phyloP scores from a whole-genome alignment of 768 basidiomycete species.

The Leccinellum luteum region DNA sequence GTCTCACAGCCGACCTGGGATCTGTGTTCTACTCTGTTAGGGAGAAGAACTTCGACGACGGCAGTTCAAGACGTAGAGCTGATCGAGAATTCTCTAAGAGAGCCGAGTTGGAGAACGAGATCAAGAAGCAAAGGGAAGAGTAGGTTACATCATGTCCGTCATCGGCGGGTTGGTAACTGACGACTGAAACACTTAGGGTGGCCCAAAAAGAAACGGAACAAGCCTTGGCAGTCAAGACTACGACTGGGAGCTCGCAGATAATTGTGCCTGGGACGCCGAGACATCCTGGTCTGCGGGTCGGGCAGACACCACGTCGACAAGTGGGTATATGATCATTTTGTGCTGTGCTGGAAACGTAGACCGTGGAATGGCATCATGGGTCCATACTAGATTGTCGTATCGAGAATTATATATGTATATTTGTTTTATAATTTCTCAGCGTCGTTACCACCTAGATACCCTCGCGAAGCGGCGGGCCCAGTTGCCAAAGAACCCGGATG shows the following conservation, averaged over 20 bases:
- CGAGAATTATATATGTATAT: not conserved
- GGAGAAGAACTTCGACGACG: conserved; percentile 95
- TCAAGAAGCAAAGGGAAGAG: conserved; percentile 82
- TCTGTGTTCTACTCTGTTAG: conserved; percentile 97
- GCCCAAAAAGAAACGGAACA: conserved; percentile 65
- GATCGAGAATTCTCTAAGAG: conserved; percentile 90
- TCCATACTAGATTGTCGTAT: not conserved
- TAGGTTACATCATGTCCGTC: conserved; percentile 12
- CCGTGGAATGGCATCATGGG: not conserved
- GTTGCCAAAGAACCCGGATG: not conserved
- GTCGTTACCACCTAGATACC: conserved; percentile 11
- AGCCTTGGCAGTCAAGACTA: conserved; percentile 51
- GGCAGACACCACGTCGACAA: conserved; percentile 72
- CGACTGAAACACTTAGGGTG: conserved; percentile 37
- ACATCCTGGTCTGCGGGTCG: conserved; percentile 63
- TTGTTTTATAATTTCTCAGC: conserved; percentile 4
- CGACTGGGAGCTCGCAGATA: conserved; percentile 58
- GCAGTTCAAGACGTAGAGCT: conserved; percentile 69
- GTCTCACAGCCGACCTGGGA: conserved; percentile 76
- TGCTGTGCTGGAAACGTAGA: not conserved
- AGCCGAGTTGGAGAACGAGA: conserved; percentile 90
- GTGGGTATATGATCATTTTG: conserved; percentile 59
- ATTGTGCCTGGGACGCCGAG: conserved; percentile 81
- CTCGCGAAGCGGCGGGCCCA: not conserved
- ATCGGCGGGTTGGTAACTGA: conserved; percentile 6